A percentile compares a stretch with the other conserved stretches of the same genome.
phyloP scores from a whole-genome alignment of 768 basidiomycete species.

The Sarcomyxa edulis region DNA sequence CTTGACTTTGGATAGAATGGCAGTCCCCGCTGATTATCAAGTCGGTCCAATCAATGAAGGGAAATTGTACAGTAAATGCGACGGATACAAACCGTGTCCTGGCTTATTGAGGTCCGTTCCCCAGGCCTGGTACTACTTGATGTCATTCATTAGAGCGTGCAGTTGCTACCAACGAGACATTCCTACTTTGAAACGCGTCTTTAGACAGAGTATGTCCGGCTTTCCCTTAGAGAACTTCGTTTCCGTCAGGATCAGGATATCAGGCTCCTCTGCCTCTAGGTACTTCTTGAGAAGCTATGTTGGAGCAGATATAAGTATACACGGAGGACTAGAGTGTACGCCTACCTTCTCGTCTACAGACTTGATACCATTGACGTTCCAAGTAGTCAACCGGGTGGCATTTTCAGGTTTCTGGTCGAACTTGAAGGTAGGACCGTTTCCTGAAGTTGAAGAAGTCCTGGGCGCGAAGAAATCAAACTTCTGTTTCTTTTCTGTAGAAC shows the following conservation, averaged over 20 bases:
- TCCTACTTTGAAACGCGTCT: conserved; percentile 8
- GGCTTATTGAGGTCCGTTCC: conserved; percentile 6
- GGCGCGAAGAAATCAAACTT: no score
- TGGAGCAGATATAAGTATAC: not conserved
- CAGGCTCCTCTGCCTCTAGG: conserved; percentile 8
- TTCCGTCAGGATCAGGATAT: conserved; percentile 9
- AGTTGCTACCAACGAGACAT: not conserved
- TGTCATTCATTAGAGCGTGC: not conserved
- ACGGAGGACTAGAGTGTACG: not conserved
- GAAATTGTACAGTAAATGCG: no score
- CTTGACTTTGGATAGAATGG: no score
- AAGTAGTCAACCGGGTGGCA: conserved; percentile 8
- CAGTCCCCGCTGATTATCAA: no score
- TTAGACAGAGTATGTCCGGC: conserved; percentile 7
- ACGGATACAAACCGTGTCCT: no score
- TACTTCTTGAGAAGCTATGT: conserved; percentile 9
- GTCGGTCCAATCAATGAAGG: no score
- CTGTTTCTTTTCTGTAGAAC: no score
- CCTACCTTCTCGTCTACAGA: conserved; percentile 6
- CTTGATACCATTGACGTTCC: conserved; percentile 12
- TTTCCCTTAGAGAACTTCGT: conserved; percentile 7
- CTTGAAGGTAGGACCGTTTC: no score
- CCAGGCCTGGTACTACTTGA: conserved; percentile 8
- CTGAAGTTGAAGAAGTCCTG: no score
- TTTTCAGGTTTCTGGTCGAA: no score